A percentile compares a stretch with the other conserved stretches of the same genome.
Evolutionary conservation across 2,329 filamentous ascomycete species (phyloP).

Genomic region (Akanthomyces lecanii): DNA sequence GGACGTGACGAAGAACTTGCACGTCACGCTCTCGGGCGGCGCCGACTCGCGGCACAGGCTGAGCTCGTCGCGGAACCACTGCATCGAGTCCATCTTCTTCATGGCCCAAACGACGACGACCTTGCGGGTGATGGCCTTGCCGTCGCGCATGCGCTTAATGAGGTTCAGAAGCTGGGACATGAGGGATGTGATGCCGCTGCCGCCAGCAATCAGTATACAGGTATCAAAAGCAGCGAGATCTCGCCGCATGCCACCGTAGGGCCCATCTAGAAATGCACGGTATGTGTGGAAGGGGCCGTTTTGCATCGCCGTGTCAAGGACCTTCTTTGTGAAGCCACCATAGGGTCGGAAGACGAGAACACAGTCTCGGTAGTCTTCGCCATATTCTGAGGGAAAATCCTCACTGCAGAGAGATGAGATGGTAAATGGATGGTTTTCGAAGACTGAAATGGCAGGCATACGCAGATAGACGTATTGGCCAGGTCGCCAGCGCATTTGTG

Average conservation of each 20-base stretch:
- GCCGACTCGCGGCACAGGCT: constrained; percentile 87
- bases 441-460: constrained; percentile 85
- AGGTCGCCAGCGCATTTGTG: constrained; percentile 86
- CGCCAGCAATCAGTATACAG: constrained; percentile 87
- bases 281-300: constrained; percentile 91
- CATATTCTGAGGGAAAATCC: constrained; percentile 89
- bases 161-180: constrained; percentile 87
- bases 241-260: constrained; percentile 90
- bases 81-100: constrained; percentile 86
- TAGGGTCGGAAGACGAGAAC: constrained; percentile 90
- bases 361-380: constrained; percentile 82
- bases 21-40: constrained; percentile 81
- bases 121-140: constrained; percentile 86
- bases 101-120: constrained; percentile 93
- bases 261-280: constrained; percentile 86
- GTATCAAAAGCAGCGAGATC: constrained; percentile 90
- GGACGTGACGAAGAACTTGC: constrained; percentile 90
- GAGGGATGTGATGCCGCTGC: constrained; percentile 89
- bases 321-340: constrained; percentile 80
- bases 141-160: constrained; percentile 95
- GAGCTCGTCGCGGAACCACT: constrained; percentile 95
- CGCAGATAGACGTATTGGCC: constrained; percentile 93
- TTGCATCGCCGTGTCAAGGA: constrained; percentile 75
- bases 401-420: constrained; percentile 89
- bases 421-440: constrained; percentile 95